phyloP scores from a whole-genome alignment of 352 stramenopile species.

The Halophytophthora batemanensis region DNA sequence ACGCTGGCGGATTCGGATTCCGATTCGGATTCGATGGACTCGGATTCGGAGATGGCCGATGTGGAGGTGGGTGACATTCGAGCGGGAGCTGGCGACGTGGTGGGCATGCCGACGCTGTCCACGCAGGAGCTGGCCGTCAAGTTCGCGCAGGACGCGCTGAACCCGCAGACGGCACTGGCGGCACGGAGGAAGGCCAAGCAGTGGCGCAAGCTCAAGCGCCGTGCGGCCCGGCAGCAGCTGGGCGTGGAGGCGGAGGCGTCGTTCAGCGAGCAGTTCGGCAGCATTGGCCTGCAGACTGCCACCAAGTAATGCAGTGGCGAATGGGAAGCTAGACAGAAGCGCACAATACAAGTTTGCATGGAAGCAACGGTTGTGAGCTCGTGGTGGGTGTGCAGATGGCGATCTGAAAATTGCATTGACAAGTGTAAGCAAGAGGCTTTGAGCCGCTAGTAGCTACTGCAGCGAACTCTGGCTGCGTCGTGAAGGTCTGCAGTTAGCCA shows the following conservation, averaged over 20 bases:
- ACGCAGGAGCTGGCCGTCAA: constrained; percentile 50
- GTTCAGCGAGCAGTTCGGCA: constrained; percentile 59
- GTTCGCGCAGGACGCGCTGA: constrained; percentile 51
- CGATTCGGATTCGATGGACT: constrained; percentile 51
- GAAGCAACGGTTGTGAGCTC: too few species aligned
- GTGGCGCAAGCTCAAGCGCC: constrained; percentile 75
- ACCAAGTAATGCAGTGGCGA: too few species aligned
- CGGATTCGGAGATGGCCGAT: constrained; percentile 48
- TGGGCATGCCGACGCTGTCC: constrained; percentile 19
- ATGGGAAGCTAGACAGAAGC: too few species aligned
- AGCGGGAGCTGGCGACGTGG: constrained; percentile 5
- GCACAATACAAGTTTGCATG: too few species aligned
- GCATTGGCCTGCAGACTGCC: constrained; percentile 43
- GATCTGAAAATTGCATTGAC: too few species aligned
- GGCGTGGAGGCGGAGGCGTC: constrained; percentile 42
- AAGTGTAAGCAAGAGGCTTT: too few species aligned
- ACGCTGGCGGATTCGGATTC: constrained; percentile 51
- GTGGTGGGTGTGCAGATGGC: too few species aligned
- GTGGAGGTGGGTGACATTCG: constrained; percentile 14
- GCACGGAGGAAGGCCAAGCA: constrained; percentile 67
- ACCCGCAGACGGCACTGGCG: constrained; percentile 50
- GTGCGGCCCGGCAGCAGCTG: constrained; percentile 58
- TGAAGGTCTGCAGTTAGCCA: too few species aligned
- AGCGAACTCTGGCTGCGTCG: too few species aligned
- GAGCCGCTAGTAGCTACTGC: too few species aligned